Percentiles rank a stretch among this genome's conserved stretches.
Conservation (phyloP, 2,329 filamentous ascomycete species). For the Epichloe elymi region DNA sequence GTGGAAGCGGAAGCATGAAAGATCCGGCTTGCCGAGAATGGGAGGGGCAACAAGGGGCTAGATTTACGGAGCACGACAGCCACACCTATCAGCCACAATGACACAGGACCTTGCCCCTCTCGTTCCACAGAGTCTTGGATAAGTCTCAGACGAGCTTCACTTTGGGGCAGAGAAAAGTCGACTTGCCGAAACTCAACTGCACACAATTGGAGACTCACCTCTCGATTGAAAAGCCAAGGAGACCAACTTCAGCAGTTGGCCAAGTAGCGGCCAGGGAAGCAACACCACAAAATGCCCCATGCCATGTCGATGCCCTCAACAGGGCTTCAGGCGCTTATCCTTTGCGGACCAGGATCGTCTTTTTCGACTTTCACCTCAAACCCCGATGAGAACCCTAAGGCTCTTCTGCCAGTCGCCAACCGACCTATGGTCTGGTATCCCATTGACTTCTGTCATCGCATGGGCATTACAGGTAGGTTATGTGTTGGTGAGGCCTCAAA, state of each 20-base stretch:
- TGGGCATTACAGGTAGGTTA: constrained; percentile 57
- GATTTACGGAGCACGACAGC: background rate
- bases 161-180: background rate
- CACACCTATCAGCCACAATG: background rate
- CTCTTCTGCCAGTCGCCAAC: constrained; percentile 70
- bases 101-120: background rate
- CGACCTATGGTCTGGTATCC: constrained; percentile 85
- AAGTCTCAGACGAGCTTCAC: background rate
- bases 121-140: background rate
- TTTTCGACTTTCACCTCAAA: constrained; percentile 74
- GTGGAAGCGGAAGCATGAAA: constrained; percentile 4
- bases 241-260: background rate
- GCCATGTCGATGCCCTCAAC: constrained; percentile 58
- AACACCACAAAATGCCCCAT: constrained; percentile 49
- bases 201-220: background rate
- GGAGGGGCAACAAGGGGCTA: background rate
- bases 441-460: constrained; percentile 72
- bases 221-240: background rate
- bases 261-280: background rate
- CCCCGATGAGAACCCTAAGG: constrained; percentile 69
- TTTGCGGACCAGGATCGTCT: constrained; percentile 71
- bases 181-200: background rate
- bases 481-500: too few relatives aligned
- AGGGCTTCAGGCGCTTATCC: constrained; percentile 70
- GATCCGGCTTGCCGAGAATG: constrained; percentile 7